Evolutionary conservation across 257 asterid genomes (phyloP).

Genomic region (Lycium barbarum): DNA sequence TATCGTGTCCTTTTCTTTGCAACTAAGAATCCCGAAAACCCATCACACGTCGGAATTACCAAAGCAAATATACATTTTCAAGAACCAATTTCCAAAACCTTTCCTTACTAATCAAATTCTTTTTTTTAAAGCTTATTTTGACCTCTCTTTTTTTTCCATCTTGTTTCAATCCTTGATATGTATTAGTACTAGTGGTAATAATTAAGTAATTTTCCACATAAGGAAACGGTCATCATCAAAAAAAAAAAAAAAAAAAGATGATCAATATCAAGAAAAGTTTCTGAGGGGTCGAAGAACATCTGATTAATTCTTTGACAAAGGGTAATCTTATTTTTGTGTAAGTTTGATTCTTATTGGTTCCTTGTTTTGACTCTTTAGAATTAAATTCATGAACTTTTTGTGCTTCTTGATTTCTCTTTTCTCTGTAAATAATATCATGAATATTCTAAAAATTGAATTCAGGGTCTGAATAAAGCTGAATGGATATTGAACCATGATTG

Average conservation of each 20-base stretch:
- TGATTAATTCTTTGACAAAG: neutral
- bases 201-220: neutral
- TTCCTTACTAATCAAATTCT: constrained; percentile 1
- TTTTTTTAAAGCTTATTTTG: constrained; percentile 28
- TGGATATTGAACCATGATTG: neutral
- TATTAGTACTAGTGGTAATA: neutral
- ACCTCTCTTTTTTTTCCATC: constrained; percentile 17
- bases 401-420: neutral
- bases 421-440: neutral
- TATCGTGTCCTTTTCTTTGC: neutral
- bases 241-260: neutral
- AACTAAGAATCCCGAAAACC: neutral
- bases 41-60: neutral
- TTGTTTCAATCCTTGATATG: neutral
- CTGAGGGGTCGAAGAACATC: neutral
- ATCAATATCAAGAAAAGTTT: constrained; percentile 12
- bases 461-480: neutral
- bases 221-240: neutral
- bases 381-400: neutral
- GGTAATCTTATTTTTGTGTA: neutral
- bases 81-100: constrained; percentile 33
- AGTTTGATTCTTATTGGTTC: neutral
- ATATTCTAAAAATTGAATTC: neutral
- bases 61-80: neutral
- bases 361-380: neutral